phyloP scores from a whole-genome alignment of 768 basidiomycete species.

The button mushroom (Agaricus bisporus) region DNA sequence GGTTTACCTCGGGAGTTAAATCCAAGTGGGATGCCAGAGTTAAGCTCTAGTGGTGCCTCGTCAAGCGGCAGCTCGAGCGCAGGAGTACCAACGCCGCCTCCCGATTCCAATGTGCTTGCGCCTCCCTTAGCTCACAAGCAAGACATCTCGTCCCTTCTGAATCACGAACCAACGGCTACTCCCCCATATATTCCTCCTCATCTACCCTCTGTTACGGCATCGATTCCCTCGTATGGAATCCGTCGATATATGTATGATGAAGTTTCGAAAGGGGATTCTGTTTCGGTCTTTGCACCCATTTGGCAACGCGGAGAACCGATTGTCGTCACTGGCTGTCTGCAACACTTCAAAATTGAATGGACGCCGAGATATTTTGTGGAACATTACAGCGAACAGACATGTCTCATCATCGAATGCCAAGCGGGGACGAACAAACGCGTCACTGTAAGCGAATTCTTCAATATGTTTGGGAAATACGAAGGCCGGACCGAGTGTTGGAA shows the following conservation, averaged over 20 bases:
- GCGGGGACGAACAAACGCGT: conserved; percentile 55
- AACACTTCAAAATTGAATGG: conserved; percentile 69
- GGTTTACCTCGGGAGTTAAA: background rate
- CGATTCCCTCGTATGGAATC: conserved; percentile 42
- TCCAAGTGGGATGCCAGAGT: conserved; percentile 3
- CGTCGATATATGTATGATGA: conserved; percentile 38
- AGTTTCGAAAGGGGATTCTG: conserved; percentile 38
- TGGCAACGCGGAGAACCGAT: conserved; percentile 78
- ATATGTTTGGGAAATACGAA: conserved; percentile 64
- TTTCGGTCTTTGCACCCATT: conserved; percentile 47
- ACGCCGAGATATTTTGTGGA: conserved; percentile 75
- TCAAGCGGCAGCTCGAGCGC: conserved; percentile 1
- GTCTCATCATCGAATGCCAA: conserved; percentile 81
- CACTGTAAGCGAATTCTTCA: conserved; percentile 77
- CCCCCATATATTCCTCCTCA: conserved; percentile 20
- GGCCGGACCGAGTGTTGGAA: conserved; percentile 59
- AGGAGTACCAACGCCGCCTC: conserved; percentile 6
- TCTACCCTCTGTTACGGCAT: conserved; percentile 15
- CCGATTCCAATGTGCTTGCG: conserved; percentile 5
- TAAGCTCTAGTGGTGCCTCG: conserved; percentile 1
- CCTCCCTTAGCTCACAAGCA: conserved; percentile 3
- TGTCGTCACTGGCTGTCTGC: conserved; percentile 61
- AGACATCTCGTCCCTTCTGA: background rate
- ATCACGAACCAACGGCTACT: background rate
- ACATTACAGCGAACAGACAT: conserved; percentile 55